Evolutionary conservation across 192 early-diverging fungal genomes (phyloP).

Genomic region (Backusella luteola): DNA sequence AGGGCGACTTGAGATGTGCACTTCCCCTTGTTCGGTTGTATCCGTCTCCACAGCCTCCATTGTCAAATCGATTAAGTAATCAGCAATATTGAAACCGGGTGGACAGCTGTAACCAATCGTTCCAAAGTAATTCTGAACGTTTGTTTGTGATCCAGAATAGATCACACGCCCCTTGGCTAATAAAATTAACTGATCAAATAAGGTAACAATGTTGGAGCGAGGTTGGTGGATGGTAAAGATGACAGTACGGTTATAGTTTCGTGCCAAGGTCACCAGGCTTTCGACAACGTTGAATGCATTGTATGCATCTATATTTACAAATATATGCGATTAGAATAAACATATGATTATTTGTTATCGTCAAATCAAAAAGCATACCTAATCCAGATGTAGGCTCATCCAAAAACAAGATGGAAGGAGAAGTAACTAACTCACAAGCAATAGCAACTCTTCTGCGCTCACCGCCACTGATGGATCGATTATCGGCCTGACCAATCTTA

Average conservation of each 20-base stretch:
- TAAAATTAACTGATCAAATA: conserved; percentile 89
- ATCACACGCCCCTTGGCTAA: conserved; percentile 79
- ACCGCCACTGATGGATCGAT: conserved; percentile 87
- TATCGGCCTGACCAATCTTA: conserved; percentile 69
- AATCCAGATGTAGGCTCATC: conserved; percentile 84
- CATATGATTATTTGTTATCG: not conserved
- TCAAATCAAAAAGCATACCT: not conserved
- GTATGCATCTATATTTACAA: conserved; percentile 63
- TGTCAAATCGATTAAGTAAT: conserved; percentile 74
- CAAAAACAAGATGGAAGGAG: conserved; percentile 88
- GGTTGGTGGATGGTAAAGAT: conserved; percentile 97
- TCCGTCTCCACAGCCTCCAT: conserved; percentile 47
- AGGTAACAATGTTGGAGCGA: conserved; percentile 83
- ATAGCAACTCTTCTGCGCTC: conserved; percentile 93
- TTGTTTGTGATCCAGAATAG: conserved; percentile 74
- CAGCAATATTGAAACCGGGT: conserved; percentile 88
- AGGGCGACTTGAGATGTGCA: not conserved
- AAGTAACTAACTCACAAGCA: conserved; percentile 90
- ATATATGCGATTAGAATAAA: not conserved
- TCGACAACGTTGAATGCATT: conserved; percentile 96
- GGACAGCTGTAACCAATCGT: conserved; percentile 81
- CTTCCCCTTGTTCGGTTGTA: not conserved
- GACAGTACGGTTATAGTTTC: conserved; percentile 75
- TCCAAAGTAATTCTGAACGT: conserved; percentile 69
- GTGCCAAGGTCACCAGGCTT: conserved; percentile 74